A percentile compares a stretch with the other conserved stretches of the same genome.
Conservation (phyloP, 768 basidiomycete species). For the Epithele typhae region DNA sequence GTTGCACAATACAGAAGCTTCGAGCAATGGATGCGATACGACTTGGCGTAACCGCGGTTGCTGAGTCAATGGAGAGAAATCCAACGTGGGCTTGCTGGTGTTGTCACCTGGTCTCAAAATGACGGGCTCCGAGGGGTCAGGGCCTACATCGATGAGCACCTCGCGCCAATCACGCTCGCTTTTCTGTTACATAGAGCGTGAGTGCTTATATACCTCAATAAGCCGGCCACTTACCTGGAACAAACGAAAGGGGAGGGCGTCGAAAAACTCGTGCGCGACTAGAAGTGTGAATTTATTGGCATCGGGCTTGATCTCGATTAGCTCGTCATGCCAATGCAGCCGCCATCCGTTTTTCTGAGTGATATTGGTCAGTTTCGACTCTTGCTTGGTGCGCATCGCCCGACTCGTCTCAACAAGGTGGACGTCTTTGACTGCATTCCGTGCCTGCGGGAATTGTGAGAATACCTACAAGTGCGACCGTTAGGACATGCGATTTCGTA, state of each 20-base stretch:
- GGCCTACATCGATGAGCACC: slow-evolving; percentile 56
- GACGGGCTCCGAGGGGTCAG: slow-evolving; percentile 35
- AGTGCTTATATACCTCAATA: no score
- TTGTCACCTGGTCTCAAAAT: slow-evolving; percentile 21
- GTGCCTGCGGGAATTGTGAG: slow-evolving; percentile 39
- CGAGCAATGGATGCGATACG: slow-evolving; percentile 1
- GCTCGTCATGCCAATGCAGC: slow-evolving; percentile 67
- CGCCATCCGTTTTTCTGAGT: slow-evolving; percentile 29
- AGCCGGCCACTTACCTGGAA: slow-evolving; percentile 55
- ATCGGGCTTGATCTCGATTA: slow-evolving; percentile 59
- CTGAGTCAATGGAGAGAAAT: no score
- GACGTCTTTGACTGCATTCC: slow-evolving; percentile 39
- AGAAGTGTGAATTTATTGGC: slow-evolving; percentile 69
- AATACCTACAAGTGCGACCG: slow-evolving; percentile 38
- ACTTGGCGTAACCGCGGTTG: background rate
- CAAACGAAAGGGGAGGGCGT: slow-evolving; percentile 89
- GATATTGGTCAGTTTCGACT: slow-evolving; percentile 38
- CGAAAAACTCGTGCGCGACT: slow-evolving; percentile 96
- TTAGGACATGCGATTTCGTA: no score
- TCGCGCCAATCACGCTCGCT: slow-evolving; percentile 80
- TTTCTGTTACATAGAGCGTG: slow-evolving; percentile 50
- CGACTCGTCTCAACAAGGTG: slow-evolving; percentile 81
- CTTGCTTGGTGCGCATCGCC: slow-evolving; percentile 62
- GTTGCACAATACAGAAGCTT: slow-evolving; percentile 61
- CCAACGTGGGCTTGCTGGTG: no score